Conservation (phyloP, 108 stramenopile genomes). For the Skeletonema tropicum region DNA sequence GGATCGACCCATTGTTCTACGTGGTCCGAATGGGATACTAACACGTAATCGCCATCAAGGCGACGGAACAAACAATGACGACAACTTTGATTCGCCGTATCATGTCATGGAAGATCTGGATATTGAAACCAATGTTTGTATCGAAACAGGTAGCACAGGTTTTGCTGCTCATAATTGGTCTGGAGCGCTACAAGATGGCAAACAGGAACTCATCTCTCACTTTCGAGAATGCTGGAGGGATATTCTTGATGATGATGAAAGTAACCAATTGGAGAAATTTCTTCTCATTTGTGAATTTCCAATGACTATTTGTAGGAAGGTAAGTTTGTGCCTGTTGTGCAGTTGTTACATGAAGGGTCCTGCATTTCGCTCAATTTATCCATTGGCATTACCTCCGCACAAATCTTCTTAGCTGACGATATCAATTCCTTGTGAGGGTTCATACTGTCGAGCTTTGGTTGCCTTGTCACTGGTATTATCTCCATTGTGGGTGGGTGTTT, state of each 20-base stretch:
- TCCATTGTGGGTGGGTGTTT: slow-evolving; percentile 52
- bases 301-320: slow-evolving; percentile 76
- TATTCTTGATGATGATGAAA: slow-evolving; percentile 68
- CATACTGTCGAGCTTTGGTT: slow-evolving; percentile 58
- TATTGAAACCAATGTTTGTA: slow-evolving; percentile 22
- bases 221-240: slow-evolving; percentile 62
- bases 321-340: slow-evolving; percentile 11
- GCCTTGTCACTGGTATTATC: slow-evolving; percentile 47
- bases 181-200: slow-evolving; percentile 63
- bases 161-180: slow-evolving; percentile 60
- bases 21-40: slow-evolving; percentile 74
- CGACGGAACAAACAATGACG: slow-evolving; percentile 8
- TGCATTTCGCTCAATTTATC: not conserved
- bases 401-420: slow-evolving; percentile 29
- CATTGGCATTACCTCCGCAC: not conserved
- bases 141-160: slow-evolving; percentile 52
- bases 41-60: slow-evolving; percentile 26
- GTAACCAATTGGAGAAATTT: slow-evolving; percentile 57
- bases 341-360: not conserved
- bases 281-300: slow-evolving; percentile 78
- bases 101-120: slow-evolving; percentile 66
- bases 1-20: slow-evolving; percentile 71
- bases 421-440: slow-evolving; percentile 57
- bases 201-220: slow-evolving; percentile 59
- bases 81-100: slow-evolving; percentile 39